phyloP scores from a whole-genome alignment of 1,284 basidiomycete genomes.

The Heterobasidion annosum region DNA sequence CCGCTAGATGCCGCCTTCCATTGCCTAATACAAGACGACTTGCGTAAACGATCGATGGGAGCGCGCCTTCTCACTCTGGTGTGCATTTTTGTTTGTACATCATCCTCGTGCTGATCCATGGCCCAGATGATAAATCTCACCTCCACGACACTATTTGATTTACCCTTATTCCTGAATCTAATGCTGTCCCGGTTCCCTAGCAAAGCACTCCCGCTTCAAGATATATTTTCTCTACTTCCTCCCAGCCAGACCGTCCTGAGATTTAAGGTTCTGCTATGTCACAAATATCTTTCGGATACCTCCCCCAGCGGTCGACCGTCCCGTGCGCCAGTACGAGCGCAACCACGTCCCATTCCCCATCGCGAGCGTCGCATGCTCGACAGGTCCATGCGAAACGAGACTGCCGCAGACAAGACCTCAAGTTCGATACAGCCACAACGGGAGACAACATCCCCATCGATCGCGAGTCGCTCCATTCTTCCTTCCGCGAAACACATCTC shows the following conservation, averaged over 20 bases:
- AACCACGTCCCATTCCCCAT: slow-evolving; percentile 9
- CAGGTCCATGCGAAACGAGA: not conserved
- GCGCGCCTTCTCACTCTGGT: slow-evolving; percentile 44
- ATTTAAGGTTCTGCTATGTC: slow-evolving; percentile 44
- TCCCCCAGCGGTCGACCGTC: not conserved
- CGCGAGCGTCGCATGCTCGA: slow-evolving; percentile 3
- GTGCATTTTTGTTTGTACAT: slow-evolving; percentile 10
- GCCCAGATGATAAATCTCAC: slow-evolving; percentile 47
- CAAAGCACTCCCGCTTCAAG: slow-evolving; percentile 22
- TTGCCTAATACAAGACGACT: slow-evolving; percentile 35
- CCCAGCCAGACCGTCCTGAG: slow-evolving; percentile 26
- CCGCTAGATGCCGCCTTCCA: slow-evolving; percentile 49
- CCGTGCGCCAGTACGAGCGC: slow-evolving; percentile 6
- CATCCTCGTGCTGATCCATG: slow-evolving; percentile 5
- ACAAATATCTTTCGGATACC: slow-evolving; percentile 20
- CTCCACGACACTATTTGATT: slow-evolving; percentile 37
- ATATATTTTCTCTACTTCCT: slow-evolving; percentile 33
- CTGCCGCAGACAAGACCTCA: not conserved
- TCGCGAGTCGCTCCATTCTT: not conserved
- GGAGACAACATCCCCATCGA: not conserved
- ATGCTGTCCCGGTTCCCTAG: slow-evolving; percentile 35
- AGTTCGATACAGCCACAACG: not conserved
- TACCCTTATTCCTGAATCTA: slow-evolving; percentile 36
- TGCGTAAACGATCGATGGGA: slow-evolving; percentile 33
- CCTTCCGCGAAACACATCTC: not conserved